phyloP scores from a whole-genome alignment of 169 alveolate species.

The Plasmodium fragile region DNA sequence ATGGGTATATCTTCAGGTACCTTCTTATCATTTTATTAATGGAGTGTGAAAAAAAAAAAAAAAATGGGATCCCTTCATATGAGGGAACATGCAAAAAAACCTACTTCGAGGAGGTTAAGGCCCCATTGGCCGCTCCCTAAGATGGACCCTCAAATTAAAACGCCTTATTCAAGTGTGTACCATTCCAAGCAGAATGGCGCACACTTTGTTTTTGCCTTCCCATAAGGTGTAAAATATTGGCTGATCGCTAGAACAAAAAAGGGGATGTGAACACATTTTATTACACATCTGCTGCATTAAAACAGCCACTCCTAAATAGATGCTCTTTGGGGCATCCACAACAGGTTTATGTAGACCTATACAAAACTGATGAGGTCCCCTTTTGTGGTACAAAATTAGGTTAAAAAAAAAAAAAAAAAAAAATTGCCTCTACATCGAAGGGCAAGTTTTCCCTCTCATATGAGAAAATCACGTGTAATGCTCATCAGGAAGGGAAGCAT shows the following conservation, averaged over 20 bases:
- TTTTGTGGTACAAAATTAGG: background rate
- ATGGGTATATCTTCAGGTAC: conserved; percentile 64
- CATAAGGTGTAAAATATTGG: background rate
- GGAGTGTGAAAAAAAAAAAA: background rate
- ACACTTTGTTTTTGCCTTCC: background rate
- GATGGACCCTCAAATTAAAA: background rate
- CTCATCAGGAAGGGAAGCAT: background rate
- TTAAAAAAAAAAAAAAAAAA: background rate
- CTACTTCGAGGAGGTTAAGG: background rate
- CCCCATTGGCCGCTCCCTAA: background rate
- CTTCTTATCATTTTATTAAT: conserved; percentile 40
- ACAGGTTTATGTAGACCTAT: background rate
- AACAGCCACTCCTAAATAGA: background rate
- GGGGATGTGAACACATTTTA: background rate
- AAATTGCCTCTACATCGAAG: background rate
- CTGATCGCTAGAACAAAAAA: background rate
- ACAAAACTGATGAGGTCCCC: background rate
- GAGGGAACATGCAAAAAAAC: background rate
- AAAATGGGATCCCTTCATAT: background rate
- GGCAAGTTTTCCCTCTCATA: background rate
- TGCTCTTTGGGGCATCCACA: background rate
- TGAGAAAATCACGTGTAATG: background rate
- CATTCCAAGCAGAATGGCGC: background rate
- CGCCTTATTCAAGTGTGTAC: background rate
- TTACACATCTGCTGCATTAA: background rate